Evolutionary conservation across 2,329 filamentous ascomycete species (phyloP), one percentile per base, ranked within the genome.

Genomic region (Colletotrichum paranaense): DNA sequence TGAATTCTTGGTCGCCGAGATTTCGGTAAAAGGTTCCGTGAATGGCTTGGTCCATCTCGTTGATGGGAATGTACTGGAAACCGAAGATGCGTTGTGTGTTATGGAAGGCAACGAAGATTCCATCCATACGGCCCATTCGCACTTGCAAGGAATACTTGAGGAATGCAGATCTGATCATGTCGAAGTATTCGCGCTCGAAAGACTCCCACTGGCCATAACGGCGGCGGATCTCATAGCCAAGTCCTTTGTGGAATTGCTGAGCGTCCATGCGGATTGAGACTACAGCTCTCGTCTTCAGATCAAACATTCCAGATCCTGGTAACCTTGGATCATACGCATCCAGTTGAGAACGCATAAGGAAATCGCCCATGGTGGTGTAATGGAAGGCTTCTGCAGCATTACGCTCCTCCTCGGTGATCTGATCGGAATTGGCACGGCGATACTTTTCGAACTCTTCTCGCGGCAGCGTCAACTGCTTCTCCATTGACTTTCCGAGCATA

Each of bases 71-170:
- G 80, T 99, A 99, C 82, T 99, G 97, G 82, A 99, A 99, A 6
- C 97, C 97, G 80, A 99, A 99, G 62, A 99, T 97, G 68, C 95
- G 93, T 82, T 95, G 89, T 2, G 95, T 94, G 81, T 99, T 99
- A 86, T 99, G 97, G 81, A 92, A 99, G 2, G 97, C 97, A 26
- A 98, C 94, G 79, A 98, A 99, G 62, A 98, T 98, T 67, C 97
- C 97, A 80, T 99, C 96, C 97, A 99, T 99, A 62, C 95, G 92
- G 22, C 97, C 97, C 91, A 99, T 97, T 57, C 97, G 94, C 32
- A 96, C 97, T 83, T 99, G 97, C 35, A 99, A 87, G 11, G 95
- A 98, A 82, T 99, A 99, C 80, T 99, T 99, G 68, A 99, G 86
- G 84, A 99, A 96, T 0, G 96, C 97, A 1, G 95, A 91, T 66